Percentiles rank a stretch among this genome's conserved stretches.
These are phyloP conservation scores for Blastobotrys capitulatus DNA, from an alignment of 1,139 yeast species.

Conservation along the genomic window DNA sequence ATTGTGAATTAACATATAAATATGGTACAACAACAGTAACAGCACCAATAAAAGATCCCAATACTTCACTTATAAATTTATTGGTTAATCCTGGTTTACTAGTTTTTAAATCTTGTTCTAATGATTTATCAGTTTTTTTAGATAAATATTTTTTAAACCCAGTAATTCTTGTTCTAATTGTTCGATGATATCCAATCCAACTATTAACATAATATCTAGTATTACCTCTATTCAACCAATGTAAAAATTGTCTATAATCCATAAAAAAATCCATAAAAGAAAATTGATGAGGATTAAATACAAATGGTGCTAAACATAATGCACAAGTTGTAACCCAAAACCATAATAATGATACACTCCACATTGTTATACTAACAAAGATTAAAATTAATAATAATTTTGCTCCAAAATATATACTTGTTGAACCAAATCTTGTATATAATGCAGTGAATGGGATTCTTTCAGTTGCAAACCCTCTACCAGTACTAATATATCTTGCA, in stretches of 20 bases:
- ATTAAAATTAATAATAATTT: constrained; percentile 51
- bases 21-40: constrained; percentile 51
- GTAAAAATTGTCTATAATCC: constrained; percentile 60
- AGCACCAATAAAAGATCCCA: constrained; percentile 44
- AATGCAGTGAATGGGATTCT: constrained; percentile 55
- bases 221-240: constrained; percentile 70
- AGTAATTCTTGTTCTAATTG: constrained; percentile 53
- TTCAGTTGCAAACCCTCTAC: constrained; percentile 77
- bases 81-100: constrained; percentile 43
- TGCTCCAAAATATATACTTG: constrained; percentile 63
- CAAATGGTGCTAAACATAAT: constrained; percentile 68
- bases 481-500: constrained; percentile 78
- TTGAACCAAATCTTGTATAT: constrained; percentile 58
- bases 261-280: constrained; percentile 60
- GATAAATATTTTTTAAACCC: constrained; percentile 51
- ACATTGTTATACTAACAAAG: constrained; percentile 61
- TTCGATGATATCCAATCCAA: constrained; percentile 56
- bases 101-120: background rate
- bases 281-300: constrained; percentile 87
- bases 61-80: constrained; percentile 47
- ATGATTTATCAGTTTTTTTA: constrained; percentile 6
- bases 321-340: constrained; percentile 75
- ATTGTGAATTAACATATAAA: constrained; percentile 65
- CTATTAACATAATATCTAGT: constrained; percentile 44
- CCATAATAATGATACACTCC: constrained; percentile 78